Evolutionary conservation across 192 early-diverging fungal genomes (phyloP), one percentile per base, ranked within the genome.

Genomic region (Coemansia sp.): DNA sequence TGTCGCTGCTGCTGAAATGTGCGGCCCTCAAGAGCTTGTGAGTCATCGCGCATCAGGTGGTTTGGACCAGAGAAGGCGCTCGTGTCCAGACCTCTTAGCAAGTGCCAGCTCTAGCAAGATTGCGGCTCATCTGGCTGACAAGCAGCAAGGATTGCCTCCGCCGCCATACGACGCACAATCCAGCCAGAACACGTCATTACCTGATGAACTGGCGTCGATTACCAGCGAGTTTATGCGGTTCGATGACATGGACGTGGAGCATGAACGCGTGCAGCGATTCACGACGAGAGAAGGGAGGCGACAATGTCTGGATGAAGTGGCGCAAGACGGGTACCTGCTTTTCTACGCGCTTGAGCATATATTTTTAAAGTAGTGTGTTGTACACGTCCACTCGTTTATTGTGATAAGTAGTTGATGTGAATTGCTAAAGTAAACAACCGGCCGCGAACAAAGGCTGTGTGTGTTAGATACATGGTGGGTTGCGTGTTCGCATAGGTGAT

Each of bases 301-400:
- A 38, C 58, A 21, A 46, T 74, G 77, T 56, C 82, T 81, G 58
- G 64, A 40, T 40, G 85, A 79, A 62, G 80, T 81, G 12, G 64
- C 63, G 19, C 53, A 61, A 15, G 83, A 86, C 65, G 86, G 80
- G 0, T 89, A 89, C 55, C 69, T 89, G 36, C 66, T 87, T 26
- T 87, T 87, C 52, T 89, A 89, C 54, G 85, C 81, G 27, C 70
- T 89, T 27, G 80, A 87, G 56, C 74, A 14, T 27, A 24, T 43
- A n/a, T n/a, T n/a, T n/a, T n/a, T n/a, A n/a, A n/a, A n/a, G n/a
- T n/a, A n/a, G n/a, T n/a, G n/a, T n/a, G n/a, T n/a, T n/a, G n/a
- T n/a, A n/a, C n/a, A n/a, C n/a, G n/a, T n/a, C n/a, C n/a, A n/a
- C n/a, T n/a, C n/a, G n/a, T n/a, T n/a, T n/a, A n/a, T n/a, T n/a